Evolutionary conservation across 2,329 filamentous ascomycete genomes (phyloP), one percentile per base, ranked within the genome.

Genomic region (Pseudodiploospora longispora): DNA sequence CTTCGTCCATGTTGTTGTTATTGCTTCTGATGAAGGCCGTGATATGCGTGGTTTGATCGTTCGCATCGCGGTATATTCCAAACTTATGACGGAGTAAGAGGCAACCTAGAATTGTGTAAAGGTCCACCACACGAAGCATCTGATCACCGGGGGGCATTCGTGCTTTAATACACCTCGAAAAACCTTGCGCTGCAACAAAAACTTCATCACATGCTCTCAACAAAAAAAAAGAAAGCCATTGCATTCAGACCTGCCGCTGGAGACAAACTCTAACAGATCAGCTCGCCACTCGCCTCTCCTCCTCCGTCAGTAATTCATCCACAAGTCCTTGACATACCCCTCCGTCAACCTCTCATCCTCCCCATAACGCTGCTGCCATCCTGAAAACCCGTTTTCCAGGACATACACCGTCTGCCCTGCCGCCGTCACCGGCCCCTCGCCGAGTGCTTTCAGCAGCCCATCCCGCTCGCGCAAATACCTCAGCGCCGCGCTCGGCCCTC

Each of bases 351-450:
- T 69, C 59, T 82, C 72, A 66, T 97, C 89, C 42, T 78, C 71
- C 0, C 89, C 91, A 65, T 83, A 87, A 53, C 76, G 71, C 67
- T 94, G 82, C 74, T 95, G 89, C 93, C 93, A 98, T 46, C 83
- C 79, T 10, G 80, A 76, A 60, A 97, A 98, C 1, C 93, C 93
- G 0, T 80, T 76, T 41, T 94, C 85, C 3, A 97, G 71, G 6
- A 97, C 81, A 62, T 78, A 85, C 5, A 97, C 83, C 55, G 81
- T 78, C 69, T 96, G 91, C 32, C 65, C 53, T 37, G 52, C 54
- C 27, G 54, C 56, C 30, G 51, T 55, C 41, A 52, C 52, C 19
- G 19, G 19, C 7, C 51, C 48, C 56, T 67, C 55, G 6, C 57
- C 57, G 43, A 61, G 51, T 12, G 46, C 45, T 46, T 49, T 59